phyloP scores from a whole-genome alignment of 2,329 filamentous ascomycete genomes.

The Botrytis tulipae region DNA sequence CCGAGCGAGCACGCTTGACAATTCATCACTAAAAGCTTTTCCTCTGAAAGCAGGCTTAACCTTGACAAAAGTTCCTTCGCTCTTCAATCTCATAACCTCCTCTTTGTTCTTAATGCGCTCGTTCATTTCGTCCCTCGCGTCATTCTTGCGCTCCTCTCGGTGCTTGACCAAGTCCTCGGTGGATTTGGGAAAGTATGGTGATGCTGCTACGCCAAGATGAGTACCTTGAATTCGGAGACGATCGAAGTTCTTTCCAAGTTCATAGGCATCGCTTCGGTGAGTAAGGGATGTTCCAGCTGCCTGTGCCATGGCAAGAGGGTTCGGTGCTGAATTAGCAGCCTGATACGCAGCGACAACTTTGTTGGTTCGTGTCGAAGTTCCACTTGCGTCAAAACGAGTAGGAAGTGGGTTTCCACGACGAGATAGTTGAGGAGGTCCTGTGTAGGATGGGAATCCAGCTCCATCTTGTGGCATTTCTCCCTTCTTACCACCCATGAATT shows the following conservation, averaged over 20 bases:
- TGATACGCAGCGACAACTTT: neutral
- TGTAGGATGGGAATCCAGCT: neutral
- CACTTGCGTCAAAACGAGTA: neutral
- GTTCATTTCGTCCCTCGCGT: conserved; percentile 1
- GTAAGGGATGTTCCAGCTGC: conserved; percentile 12
- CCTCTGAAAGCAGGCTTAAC: neutral
- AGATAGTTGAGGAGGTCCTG: neutral
- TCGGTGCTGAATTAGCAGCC: neutral
- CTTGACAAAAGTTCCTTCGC: neutral
- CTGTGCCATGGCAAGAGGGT: neutral
- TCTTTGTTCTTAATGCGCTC: neutral
- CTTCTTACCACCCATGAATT: neutral
- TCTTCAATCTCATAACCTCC: conserved; percentile 10
- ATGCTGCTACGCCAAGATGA: neutral
- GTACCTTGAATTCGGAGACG: neutral
- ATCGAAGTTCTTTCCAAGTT: conserved; percentile 1
- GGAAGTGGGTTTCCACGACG: neutral
- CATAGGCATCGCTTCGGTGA: neutral
- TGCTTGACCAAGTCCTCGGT: conserved; percentile 2
- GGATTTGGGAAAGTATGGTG: neutral
- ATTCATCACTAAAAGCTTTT: neutral
- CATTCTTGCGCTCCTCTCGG: conserved; percentile 12
- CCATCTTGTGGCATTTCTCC: neutral
- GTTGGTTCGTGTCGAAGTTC: neutral
- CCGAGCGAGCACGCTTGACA: neutral